Conservation (phyloP, 371 early-diverging fungal genomes). For the Nematocida ausubeli region DNA sequence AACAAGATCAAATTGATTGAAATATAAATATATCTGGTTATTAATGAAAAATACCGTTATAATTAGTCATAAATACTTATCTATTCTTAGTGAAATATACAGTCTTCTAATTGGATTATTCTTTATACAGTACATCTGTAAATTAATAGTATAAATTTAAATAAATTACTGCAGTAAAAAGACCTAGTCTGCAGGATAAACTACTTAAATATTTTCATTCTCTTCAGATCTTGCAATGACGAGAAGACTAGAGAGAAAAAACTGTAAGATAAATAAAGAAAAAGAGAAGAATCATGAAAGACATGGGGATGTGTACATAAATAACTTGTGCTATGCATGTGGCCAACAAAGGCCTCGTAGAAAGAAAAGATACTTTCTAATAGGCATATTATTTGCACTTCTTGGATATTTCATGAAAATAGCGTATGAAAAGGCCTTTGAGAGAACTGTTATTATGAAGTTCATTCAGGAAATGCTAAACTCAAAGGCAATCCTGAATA, state of each 20-base stretch:
- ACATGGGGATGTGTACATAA: background rate
- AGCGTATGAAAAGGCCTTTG: constrained; percentile 33
- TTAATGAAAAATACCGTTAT: too few relatives aligned
- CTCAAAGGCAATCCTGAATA: background rate
- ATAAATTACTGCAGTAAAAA: too few relatives aligned
- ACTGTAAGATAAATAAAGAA: background rate
- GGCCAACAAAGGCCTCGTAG: constrained; percentile 15
- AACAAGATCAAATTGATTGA: too few relatives aligned
- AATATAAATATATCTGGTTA: too few relatives aligned
- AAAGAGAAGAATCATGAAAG: background rate
- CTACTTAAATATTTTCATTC: too few relatives aligned
- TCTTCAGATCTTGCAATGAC: too few relatives aligned
- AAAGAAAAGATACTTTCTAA: constrained; percentile 39
- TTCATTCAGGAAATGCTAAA: constrained; percentile 26
- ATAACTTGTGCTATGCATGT: background rate
- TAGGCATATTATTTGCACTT: background rate
- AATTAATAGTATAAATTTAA: too few relatives aligned
- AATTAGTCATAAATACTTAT: too few relatives aligned
- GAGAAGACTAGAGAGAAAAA: background rate
- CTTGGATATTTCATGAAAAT: background rate
- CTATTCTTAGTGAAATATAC: too few relatives aligned
- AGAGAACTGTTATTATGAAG: constrained; percentile 4
- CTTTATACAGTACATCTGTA: too few relatives aligned
- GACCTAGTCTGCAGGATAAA: too few relatives aligned
- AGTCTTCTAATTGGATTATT: too few relatives aligned